Conservation (phyloP, 2,329 filamentous ascomycete species). For the Colletotrichum scovillei region DNA sequence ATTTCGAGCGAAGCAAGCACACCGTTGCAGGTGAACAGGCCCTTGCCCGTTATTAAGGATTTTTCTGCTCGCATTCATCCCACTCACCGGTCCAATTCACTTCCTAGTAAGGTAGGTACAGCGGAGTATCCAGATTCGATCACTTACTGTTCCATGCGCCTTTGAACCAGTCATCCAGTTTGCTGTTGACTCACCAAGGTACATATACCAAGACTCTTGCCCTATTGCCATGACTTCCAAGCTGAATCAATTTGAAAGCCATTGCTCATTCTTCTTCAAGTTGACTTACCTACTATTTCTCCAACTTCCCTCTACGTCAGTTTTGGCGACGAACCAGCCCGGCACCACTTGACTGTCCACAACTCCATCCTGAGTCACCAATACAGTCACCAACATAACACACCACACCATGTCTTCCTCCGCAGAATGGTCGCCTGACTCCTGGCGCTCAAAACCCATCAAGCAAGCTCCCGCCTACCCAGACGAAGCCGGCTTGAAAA, state of each 20-base stretch:
- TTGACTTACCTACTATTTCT: neutral
- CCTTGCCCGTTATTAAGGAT: slow-evolving; percentile 16
- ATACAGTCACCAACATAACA: neutral
- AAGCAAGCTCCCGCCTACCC: slow-evolving; percentile 80
- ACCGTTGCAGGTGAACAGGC: slow-evolving; percentile 4
- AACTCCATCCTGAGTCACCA: neutral
- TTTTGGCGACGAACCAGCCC: neutral
- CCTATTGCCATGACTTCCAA: neutral
- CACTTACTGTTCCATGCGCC: slow-evolving; percentile 22
- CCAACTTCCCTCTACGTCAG: neutral
- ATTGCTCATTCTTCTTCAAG: neutral
- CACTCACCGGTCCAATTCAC: slow-evolving; percentile 1
- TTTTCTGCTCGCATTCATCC: slow-evolving; percentile 33
- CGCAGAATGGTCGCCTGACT: slow-evolving; percentile 66
- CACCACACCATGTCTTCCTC: slow-evolving; percentile 27
- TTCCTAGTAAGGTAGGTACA: neutral
- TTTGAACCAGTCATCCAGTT: slow-evolving; percentile 9
- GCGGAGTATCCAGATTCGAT: slow-evolving; percentile 18
- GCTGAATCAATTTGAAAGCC: neutral
- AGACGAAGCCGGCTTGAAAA: slow-evolving; percentile 68
- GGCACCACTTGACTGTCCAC: neutral
- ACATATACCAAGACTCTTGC: neutral
- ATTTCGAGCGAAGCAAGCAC: neutral
- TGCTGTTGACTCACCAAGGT: slow-evolving; percentile 20
- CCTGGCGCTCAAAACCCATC: slow-evolving; percentile 83